Conservation (phyloP, 305 asterid genomes). For the Solanum hybrid region DNA sequence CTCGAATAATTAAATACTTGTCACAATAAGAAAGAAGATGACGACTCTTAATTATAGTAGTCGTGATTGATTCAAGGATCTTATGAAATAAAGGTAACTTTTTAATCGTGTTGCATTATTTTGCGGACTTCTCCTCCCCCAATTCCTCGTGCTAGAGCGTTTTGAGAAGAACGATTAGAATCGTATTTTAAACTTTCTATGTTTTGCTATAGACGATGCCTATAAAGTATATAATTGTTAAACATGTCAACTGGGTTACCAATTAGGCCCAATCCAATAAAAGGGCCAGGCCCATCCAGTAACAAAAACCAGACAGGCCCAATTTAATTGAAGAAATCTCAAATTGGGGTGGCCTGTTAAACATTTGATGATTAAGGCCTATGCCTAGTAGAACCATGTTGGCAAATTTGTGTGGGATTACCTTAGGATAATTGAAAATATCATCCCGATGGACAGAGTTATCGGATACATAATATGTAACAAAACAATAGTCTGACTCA, state of each 20-base stretch:
- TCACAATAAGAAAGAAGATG: neutral
- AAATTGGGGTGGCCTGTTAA: neutral
- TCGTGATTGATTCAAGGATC: neutral
- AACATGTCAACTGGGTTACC: neutral
- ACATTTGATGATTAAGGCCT: neutral
- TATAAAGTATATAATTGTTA: neutral
- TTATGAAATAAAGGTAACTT: neutral
- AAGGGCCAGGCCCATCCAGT: neutral
- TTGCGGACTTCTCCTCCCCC: neutral
- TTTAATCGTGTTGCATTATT: neutral
- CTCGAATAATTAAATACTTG: neutral
- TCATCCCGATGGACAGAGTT: neutral
- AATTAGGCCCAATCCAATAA: neutral
- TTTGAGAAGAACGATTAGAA: neutral
- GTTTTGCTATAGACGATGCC: neutral
- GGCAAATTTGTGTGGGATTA: neutral
- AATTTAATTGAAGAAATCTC: neutral
- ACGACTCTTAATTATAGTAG: neutral
- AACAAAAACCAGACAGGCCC: neutral
- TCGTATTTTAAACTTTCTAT: neutral
- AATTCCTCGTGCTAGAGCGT: rapidly evolving
- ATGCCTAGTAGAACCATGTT: neutral
- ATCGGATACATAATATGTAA: neutral
- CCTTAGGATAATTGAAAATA: neutral
- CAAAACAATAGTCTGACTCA: neutral